Conservation (phyloP, 768 basidiomycete genomes). For the Auricularia sp. region DNA sequence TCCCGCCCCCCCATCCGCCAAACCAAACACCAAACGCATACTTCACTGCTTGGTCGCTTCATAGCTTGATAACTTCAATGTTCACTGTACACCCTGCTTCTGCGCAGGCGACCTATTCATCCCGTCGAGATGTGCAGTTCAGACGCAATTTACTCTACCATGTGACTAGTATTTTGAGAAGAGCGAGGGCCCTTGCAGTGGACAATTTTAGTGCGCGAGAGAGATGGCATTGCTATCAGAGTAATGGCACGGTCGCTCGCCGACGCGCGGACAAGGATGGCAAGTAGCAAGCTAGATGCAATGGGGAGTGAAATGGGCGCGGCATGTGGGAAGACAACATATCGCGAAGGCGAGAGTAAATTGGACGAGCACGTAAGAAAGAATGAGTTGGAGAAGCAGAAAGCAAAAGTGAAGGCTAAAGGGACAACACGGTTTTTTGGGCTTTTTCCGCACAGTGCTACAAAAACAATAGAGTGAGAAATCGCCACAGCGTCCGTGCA, state of each 20-base stretch:
- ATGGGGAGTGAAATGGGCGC: background rate
- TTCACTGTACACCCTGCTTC: background rate
- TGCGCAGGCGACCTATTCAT: background rate
- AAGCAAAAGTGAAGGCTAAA: background rate
- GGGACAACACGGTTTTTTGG: background rate
- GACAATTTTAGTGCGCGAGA: background rate
- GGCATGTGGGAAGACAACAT: background rate
- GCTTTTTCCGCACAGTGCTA: background rate
- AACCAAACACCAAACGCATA: too few species aligned
- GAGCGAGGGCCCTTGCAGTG: background rate
- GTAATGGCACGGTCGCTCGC: background rate
- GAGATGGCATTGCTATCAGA: background rate
- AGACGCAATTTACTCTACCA: background rate
- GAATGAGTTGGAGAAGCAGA: background rate
- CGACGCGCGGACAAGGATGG: background rate
- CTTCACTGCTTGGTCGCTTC: too few species aligned
- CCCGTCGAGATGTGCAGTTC: background rate
- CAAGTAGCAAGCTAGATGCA: background rate
- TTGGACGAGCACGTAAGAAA: background rate
- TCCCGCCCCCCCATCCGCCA: background rate
- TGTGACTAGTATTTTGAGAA: background rate
- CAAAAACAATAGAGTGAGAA: background rate
- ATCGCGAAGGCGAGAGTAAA: too few species aligned
- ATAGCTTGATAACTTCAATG: too few species aligned
- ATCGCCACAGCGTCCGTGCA: conserved; percentile 1